Percentiles rank a stretch among this genome's conserved stretches.
Conservation (phyloP, 164 flowering plant genomes). For the Macadamia tetraphylla region DNA sequence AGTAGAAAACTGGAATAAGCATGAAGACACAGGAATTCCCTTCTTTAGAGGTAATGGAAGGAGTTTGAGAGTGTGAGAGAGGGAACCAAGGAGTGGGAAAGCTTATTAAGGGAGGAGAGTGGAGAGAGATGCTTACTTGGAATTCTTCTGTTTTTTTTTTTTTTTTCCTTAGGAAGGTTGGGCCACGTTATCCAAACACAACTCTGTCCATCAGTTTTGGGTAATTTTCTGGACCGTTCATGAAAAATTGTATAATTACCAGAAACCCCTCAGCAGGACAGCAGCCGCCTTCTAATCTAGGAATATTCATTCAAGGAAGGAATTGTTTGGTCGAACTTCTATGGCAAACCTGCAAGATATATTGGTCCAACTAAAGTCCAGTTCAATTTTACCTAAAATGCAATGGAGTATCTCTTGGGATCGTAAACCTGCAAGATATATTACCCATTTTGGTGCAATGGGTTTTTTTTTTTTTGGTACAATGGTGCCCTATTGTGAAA, state of each 20-base stretch:
- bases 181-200: constrained; percentile 45
- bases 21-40: neutral
- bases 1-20: constrained; percentile 13
- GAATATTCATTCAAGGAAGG: neutral
- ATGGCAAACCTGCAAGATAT: neutral
- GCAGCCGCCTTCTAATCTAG: neutral
- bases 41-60: neutral
- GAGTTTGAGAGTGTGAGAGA: neutral
- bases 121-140: constrained; percentile 18
- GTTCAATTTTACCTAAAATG: too few species aligned
- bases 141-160: constrained; percentile 3
- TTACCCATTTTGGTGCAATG: too few species aligned
- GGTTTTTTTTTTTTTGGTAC: too few species aligned
- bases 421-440: too few species aligned
- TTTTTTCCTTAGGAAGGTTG: constrained; percentile 7
- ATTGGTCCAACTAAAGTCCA: too few species aligned
- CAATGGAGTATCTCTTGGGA: too few species aligned
- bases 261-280: constrained; percentile 3
- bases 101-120: neutral
- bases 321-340: neutral
- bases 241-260: constrained; percentile 10
- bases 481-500: too few species aligned
- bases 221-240: constrained; percentile 10
- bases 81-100: neutral
- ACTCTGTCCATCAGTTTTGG: constrained; percentile 44